Conservation (phyloP, 768 basidiomycete species). For the Psilocybe subaeruginosa region DNA sequence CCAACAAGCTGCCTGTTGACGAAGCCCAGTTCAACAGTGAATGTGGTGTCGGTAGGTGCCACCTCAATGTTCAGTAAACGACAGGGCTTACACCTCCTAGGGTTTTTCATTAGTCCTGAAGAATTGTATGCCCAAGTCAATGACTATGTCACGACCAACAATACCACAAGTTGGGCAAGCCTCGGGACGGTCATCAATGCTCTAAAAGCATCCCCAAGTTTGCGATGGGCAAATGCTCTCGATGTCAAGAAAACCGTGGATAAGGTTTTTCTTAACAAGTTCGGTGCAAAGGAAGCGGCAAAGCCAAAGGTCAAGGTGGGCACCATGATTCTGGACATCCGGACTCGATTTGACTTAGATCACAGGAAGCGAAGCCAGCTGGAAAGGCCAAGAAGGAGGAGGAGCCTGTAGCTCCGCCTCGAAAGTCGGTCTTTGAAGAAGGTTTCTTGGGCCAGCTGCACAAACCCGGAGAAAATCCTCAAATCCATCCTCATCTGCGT, state of each 20-base stretch:
- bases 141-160: constrained; percentile 57
- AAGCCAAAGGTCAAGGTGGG: constrained; percentile 71
- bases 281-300: constrained; percentile 71
- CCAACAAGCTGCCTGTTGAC: constrained; percentile 62
- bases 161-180: constrained; percentile 71
- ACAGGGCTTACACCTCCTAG: constrained; percentile 38
- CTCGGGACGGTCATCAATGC: constrained; percentile 69
- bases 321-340: background rate
- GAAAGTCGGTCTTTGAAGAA: constrained; percentile 84
- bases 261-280: constrained; percentile 61
- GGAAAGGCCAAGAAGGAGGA: constrained; percentile 28
- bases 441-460: constrained; percentile 94
- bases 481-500: constrained; percentile 76
- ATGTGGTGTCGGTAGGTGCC: constrained; percentile 79
- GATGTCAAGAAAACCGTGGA: constrained; percentile 87
- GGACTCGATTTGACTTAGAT: background rate
- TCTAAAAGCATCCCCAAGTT: constrained; percentile 59
- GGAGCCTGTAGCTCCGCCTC: constrained; percentile 37
- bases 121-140: constrained; percentile 61
- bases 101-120: constrained; percentile 73
- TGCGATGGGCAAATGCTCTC: constrained; percentile 84
- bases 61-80: background rate
- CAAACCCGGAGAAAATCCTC: constrained; percentile 92
- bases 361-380: constrained; percentile 47
- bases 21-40: constrained; percentile 71